These are phyloP conservation scores for Lactifluus hygrophoroides DNA, from an alignment of 768 basidiomycete genomes.

Conservation along the genomic window DNA sequence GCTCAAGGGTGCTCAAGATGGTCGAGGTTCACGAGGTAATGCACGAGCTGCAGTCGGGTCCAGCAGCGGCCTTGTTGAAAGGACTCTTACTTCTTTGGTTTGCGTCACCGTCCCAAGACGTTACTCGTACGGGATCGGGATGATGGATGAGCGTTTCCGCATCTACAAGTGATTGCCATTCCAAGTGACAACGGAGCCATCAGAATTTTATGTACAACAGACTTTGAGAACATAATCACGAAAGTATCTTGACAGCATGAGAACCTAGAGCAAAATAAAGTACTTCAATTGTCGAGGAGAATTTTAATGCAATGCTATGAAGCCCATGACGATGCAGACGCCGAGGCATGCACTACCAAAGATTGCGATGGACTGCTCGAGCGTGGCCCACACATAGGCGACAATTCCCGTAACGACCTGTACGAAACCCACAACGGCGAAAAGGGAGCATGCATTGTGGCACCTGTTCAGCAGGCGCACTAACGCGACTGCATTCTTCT, in stretches of 20 bases:
- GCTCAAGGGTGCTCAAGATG: no score
- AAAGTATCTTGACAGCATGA: background rate
- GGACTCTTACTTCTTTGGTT: background rate
- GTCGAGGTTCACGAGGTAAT: no score
- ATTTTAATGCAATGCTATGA: conserved; percentile 7
- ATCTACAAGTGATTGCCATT: no score
- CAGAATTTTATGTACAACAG: no score
- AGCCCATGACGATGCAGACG: conserved; percentile 3
- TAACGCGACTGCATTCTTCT: conserved; percentile 7
- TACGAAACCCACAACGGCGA: conserved; percentile 14
- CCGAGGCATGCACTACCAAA: conserved; percentile 15
- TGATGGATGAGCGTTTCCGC: no score
- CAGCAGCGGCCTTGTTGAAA: no score
- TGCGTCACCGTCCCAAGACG: background rate
- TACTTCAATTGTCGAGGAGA: no score
- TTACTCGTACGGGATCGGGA: no score
- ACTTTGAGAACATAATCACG: no score
- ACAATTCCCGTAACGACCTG: conserved; percentile 12
- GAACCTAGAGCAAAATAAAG: background rate
- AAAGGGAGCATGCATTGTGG: conserved; percentile 6
- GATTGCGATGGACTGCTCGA: conserved; percentile 12
- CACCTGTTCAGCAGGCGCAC: conserved; percentile 13
- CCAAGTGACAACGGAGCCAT: no score
- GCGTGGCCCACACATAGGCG: conserved; percentile 11
- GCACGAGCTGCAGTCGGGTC: no score